Evolutionary conservation across 805 yeast genomes (phyloP).

Genomic region (Zygoascus biomembranicola): DNA sequence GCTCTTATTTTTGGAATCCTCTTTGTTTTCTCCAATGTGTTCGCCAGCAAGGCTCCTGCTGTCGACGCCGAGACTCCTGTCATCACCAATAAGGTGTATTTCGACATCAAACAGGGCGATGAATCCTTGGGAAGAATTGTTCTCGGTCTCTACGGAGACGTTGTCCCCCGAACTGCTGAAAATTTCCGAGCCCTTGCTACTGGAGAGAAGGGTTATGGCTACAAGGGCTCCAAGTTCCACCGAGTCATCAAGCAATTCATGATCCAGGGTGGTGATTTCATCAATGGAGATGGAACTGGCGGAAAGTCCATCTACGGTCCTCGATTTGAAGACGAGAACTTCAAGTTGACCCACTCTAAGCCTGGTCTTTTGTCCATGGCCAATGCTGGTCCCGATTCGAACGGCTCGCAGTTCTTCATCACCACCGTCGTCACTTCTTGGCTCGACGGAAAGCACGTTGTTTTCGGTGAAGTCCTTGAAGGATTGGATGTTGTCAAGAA

Average conservation of each 20-base stretch:
- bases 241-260: constrained; percentile 64
- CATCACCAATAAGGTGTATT: constrained; percentile 73
- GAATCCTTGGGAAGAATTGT: constrained; percentile 70
- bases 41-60: constrained; percentile 8
- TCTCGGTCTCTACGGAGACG: constrained; percentile 80
- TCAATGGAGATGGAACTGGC: constrained; percentile 55
- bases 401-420: constrained; percentile 93
- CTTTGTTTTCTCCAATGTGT: constrained; percentile 12
- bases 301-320: constrained; percentile 75
- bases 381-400: constrained; percentile 59
- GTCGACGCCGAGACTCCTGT: constrained; percentile 28
- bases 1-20: constrained; percentile 15
- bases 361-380: constrained; percentile 71
- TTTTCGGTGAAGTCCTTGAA: constrained; percentile 81
- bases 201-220: constrained; percentile 66
- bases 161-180: constrained; percentile 81
- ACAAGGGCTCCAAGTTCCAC: constrained; percentile 59
- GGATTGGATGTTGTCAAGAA: constrained; percentile 76
- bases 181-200: constrained; percentile 75
- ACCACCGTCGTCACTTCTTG: constrained; percentile 86
- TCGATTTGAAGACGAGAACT: constrained; percentile 70
- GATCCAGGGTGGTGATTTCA: constrained; percentile 86
- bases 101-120: constrained; percentile 78
- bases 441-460: constrained; percentile 94
- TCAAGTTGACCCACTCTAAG: constrained; percentile 47